Evolutionary conservation across 495 filamentous ascomycete species (phyloP), one percentile per base, ranked within the genome.

Genomic region (Lophium mytilinum): DNA sequence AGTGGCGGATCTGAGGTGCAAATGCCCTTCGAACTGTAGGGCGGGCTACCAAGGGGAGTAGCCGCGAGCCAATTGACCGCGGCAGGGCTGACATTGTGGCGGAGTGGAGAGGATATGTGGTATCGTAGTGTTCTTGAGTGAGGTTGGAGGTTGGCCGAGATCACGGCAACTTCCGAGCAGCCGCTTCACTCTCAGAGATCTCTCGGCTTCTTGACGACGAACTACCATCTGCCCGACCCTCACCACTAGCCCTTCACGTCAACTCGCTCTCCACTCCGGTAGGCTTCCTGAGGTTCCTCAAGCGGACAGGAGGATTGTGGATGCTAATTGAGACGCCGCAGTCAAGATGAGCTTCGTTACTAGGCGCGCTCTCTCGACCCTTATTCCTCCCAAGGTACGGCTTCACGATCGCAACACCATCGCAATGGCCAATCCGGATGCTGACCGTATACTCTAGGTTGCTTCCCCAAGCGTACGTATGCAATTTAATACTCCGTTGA

Each of bases 311-410:
- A 24, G 14, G 47, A 9, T 42, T 58, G 54, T 58, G 53, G 58
- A 58, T 59, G 19, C 55, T 65, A 45, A 65, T 50, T 55, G 52
- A 36, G 52, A 4, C 17, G 50, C 55, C 57, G 73, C 72, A 70
- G 69, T 71, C 81, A 86, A 76, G 73, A 97, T 96, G 92, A 95
- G 90, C 77, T 90, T 81, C 83, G 82, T 93, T 67, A 79, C 81
- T 66, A 86, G 86, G 73, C 83, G 92, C 73, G 86, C 81, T 80
- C 86, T 99, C 69, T 96, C 94, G 68, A 95, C 94, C 80, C 81
- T 99, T 71, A 95, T 99, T 73, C 93, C 93, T 65, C 93, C 93
- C 64, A 97, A 97, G 87, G 91, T 92, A 82, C 61, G 81, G 64
- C 34, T 19, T 43, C 37, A 56, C 52, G 58, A 50, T 54, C 46